Conservation (phyloP, 352 stramenopile genomes). For the Thalassiosira gravida region DNA sequence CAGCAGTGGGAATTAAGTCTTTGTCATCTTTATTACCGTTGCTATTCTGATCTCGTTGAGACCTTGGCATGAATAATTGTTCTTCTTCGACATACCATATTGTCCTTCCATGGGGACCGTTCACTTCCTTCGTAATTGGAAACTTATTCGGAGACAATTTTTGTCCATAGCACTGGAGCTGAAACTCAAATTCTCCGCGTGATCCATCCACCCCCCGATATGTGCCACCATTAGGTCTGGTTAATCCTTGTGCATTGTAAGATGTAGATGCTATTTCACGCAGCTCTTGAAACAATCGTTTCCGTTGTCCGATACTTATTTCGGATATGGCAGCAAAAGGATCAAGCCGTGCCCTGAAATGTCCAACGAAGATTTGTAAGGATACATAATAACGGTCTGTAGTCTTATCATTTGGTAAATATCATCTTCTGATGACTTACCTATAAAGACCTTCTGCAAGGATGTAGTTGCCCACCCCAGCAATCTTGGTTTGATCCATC, state of each 20-base stretch:
- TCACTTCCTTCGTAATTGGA: slow-evolving; percentile 63
- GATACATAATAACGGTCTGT: too few species aligned
- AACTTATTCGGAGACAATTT: slow-evolving; percentile 59
- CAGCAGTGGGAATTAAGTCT: too few species aligned
- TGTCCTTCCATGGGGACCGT: slow-evolving; percentile 77
- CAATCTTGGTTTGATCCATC: slow-evolving; percentile 83
- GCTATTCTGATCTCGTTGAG: slow-evolving; percentile 21
- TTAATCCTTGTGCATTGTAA: slow-evolving; percentile 69
- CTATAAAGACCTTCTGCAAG: slow-evolving; percentile 77
- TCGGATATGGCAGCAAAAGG: slow-evolving; percentile 76
- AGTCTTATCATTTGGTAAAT: too few species aligned
- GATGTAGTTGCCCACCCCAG: slow-evolving; percentile 76
- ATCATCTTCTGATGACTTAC: too few species aligned
- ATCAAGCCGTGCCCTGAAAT: slow-evolving; percentile 77
- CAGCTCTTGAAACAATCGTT: slow-evolving; percentile 67
- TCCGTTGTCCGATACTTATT: slow-evolving; percentile 55
- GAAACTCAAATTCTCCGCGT: slow-evolving; percentile 71
- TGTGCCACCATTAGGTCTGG: slow-evolving; percentile 48
- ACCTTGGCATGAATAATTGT: slow-evolving; percentile 74
- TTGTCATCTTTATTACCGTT: slow-evolving; percentile 15
- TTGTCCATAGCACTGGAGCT: slow-evolving; percentile 80
- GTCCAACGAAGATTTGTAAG: slow-evolving; percentile 25
- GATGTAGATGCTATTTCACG: slow-evolving; percentile 59
- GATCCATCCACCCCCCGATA: slow-evolving; percentile 62
- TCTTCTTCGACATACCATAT: slow-evolving; percentile 82